Base-by-base conservation (phyloP, 2,329 filamentous ascomycete genomes). In the Ophiostoma quercus region DNA sequence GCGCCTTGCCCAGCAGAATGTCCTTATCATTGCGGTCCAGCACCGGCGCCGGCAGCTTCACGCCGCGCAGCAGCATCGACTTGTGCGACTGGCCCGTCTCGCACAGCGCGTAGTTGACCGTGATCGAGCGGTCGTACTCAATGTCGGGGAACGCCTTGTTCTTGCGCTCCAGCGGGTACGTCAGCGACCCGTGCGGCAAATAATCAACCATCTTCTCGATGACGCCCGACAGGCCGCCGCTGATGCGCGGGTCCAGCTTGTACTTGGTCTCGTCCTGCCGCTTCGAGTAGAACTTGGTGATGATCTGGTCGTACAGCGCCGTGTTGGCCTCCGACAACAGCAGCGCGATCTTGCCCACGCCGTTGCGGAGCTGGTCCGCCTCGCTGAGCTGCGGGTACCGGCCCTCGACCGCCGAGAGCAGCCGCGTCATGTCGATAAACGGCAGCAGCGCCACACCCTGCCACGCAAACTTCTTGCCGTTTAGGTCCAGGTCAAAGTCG, bases 401-500 rank as follows among this genome's bases (percentile, higher is more conserved):
- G 73, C 88, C 90, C 66, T 87, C 85, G 82, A 98, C 94, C 9
- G 94, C 94, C 22, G 85, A 84, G 9, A 99, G 83, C 22, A 99
- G 82, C 68, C 94, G 88, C 68, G 90, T 88, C 84, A 96, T 95
- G 75, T 99, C 94, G 75, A 99, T 99, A 78, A 98, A 99, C 0
- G 95, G 95, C 43, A 99, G 84, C 25, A 99, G 83, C 2, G 92
- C 93, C 68, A 99, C 90, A 73, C 95, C 95, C 78, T 98, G 94
- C 95, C 96, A 99, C 0, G 93, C 92, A 81, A 97, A 96, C 78
- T 98, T 99, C 82, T 98, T 98, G 69, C 95, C 95, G 74, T 99
- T 99, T 60, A 98, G 81, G 78, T 99, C 95, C 68, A 98, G 86
- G 19, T 91, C 88, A 75, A 99, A 99, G 32, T 97, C 92, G 76